Evolutionary conservation across 2,329 filamentous ascomycete species (phyloP).

Genomic region (Chalaropsis thielavioides): DNA sequence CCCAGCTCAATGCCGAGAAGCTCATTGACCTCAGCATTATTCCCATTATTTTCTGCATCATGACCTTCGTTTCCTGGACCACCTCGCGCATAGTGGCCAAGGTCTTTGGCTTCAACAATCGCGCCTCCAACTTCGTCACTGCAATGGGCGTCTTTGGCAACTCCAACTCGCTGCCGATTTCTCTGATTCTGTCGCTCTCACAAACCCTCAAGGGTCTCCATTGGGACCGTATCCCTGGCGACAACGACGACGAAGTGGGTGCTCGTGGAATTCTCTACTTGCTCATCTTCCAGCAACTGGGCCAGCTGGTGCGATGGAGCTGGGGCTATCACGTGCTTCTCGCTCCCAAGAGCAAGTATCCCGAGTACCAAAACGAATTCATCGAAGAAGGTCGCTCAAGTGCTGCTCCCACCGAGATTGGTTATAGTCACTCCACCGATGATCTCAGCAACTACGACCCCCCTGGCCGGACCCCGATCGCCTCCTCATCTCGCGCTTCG

Average conservation of each 20-base stretch:
- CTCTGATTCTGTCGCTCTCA: slow-evolving; percentile 82
- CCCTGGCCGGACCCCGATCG: slow-evolving; percentile 41
- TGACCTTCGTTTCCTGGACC: slow-evolving; percentile 73
- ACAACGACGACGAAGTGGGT: slow-evolving; percentile 89
- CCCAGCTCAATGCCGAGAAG: slow-evolving; percentile 83
- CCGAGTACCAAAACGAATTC: slow-evolving; percentile 43
- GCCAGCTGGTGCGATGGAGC: slow-evolving; percentile 89
- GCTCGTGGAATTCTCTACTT: slow-evolving; percentile 90
- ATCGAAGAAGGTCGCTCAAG: slow-evolving; percentile 26
- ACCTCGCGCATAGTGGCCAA: slow-evolving; percentile 58
- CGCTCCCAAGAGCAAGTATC: slow-evolving; percentile 64
- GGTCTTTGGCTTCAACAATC: slow-evolving; percentile 66
- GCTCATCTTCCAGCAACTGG: slow-evolving; percentile 93
- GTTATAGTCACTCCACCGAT: slow-evolving; percentile 21
- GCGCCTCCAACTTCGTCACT: slow-evolving; percentile 84
- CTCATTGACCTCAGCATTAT: slow-evolving; percentile 83
- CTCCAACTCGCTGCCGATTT: slow-evolving; percentile 94
- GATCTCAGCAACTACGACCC: slow-evolving; percentile 39
- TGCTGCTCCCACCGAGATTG: slow-evolving; percentile 40
- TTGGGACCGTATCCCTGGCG: slow-evolving; percentile 80
- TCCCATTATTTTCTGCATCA: slow-evolving; percentile 80
- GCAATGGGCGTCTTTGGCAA: slow-evolving; percentile 98
- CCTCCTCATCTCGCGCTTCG: slow-evolving; percentile 35
- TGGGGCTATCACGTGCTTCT: slow-evolving; percentile 94
- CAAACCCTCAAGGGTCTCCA: slow-evolving; percentile 84